Evolutionary conservation across 768 basidiomycete species (phyloP).

Genomic region (Hericium erinaceus): DNA sequence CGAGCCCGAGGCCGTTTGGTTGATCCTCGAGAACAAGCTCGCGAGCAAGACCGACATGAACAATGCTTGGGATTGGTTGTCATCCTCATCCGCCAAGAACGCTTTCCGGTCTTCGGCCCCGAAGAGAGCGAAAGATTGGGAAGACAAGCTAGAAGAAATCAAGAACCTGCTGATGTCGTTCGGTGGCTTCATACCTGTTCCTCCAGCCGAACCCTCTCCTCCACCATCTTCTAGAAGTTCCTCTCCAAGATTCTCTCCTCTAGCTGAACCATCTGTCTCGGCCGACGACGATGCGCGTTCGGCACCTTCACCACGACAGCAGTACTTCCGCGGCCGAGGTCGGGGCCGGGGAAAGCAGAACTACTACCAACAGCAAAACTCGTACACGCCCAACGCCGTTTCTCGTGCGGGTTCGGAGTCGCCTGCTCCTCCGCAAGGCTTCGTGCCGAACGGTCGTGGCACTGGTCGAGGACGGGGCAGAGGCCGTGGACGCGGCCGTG

Average conservation of each 20-base stretch:
- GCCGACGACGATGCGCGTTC: neutral
- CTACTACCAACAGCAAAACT: neutral
- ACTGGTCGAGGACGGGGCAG: slow-evolving; percentile 10
- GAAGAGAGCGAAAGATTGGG: slow-evolving; percentile 6
- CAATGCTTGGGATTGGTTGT: slow-evolving; percentile 42
- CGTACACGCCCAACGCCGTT: too few species aligned
- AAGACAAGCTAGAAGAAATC: slow-evolving; percentile 38
- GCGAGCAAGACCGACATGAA: slow-evolving; percentile 39
- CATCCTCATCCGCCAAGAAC: slow-evolving; percentile 16
- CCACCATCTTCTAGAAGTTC: slow-evolving; percentile 20
- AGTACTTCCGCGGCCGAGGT: neutral
- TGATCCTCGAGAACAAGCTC: slow-evolving; percentile 51
- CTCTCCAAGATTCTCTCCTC: neutral
- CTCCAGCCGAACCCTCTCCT: slow-evolving; percentile 23
- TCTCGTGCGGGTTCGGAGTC: too few species aligned
- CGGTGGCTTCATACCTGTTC: slow-evolving; percentile 30
- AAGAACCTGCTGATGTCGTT: slow-evolving; percentile 41
- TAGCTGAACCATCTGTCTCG: neutral
- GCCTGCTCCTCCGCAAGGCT: too few species aligned
- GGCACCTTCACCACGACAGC: neutral
- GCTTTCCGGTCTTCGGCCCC: slow-evolving; percentile 7
- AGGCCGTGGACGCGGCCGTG: slow-evolving; percentile 29
- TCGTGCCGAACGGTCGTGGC: slow-evolving; percentile 17
- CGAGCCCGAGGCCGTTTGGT: slow-evolving; percentile 57
- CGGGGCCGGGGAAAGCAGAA: neutral